Evolutionary conservation across 2,329 filamentous ascomycete species (phyloP).

Genomic region (Botrytis paeoniae): DNA sequence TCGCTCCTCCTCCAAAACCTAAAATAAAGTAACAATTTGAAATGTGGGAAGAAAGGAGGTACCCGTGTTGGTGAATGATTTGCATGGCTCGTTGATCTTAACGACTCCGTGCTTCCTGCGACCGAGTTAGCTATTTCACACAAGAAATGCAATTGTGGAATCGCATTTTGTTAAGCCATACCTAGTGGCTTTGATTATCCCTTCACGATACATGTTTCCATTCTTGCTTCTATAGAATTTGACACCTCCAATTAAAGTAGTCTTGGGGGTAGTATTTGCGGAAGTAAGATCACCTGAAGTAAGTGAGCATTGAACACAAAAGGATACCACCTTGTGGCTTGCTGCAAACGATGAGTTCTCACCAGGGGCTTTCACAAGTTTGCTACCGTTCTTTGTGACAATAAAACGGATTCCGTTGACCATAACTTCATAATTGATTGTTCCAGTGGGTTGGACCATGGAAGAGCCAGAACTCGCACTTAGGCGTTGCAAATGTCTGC

Average conservation of each 20-base stretch:
- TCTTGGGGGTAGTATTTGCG: slow-evolving; percentile 70
- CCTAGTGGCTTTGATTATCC: slow-evolving; percentile 72
- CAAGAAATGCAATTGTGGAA: slow-evolving; percentile 24
- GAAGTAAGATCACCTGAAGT: slow-evolving; percentile 55
- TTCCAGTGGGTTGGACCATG: slow-evolving; percentile 18
- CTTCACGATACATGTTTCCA: slow-evolving; percentile 78
- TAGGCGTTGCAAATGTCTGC: slow-evolving; percentile 44
- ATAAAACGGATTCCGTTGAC: slow-evolving; percentile 72
- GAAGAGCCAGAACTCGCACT: slow-evolving; percentile 30
- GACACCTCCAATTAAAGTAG: slow-evolving; percentile 69
- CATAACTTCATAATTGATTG: slow-evolving; percentile 57
- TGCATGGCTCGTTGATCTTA: slow-evolving; percentile 72
- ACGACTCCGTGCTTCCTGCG: slow-evolving; percentile 44
- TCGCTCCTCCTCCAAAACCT: slow-evolving; percentile 27
- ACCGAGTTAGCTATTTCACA: slow-evolving; percentile 36
- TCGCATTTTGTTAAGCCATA: slow-evolving; percentile 46
- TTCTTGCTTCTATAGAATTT: slow-evolving; percentile 82
- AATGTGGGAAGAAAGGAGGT: slow-evolving; percentile 42
- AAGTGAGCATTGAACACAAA: slow-evolving; percentile 34
- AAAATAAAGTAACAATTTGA: slow-evolving; percentile 32
- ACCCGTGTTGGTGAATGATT: slow-evolving; percentile 67
- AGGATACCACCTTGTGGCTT: slow-evolving; percentile 21
- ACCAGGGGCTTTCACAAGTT: slow-evolving; percentile 74
- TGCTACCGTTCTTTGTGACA: slow-evolving; percentile 75
- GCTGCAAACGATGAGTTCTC: slow-evolving; percentile 33